These are phyloP conservation scores for Globisporangium mamillatum DNA, from an alignment of 352 stramenopile genomes.

Conservation along the genomic window DNA sequence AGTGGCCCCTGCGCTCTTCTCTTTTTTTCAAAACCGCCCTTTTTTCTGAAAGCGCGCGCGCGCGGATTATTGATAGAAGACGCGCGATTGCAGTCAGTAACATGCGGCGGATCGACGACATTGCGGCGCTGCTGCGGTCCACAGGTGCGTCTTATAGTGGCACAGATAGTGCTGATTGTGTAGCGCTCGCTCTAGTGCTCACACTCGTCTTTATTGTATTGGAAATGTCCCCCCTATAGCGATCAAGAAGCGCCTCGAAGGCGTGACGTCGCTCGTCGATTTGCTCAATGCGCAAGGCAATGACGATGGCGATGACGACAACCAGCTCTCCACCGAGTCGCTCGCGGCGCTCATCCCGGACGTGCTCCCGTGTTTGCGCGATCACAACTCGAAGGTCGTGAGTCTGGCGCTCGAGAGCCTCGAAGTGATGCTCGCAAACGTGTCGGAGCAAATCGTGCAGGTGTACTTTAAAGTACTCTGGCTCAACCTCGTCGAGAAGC, in stretches of 20 bases:
- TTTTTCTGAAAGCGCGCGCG: slow-evolving; percentile 13
- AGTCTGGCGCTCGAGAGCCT: slow-evolving; percentile 63
- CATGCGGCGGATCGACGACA: slow-evolving; percentile 40
- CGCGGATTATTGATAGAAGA: slow-evolving; percentile 10
- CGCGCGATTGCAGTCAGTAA: background rate
- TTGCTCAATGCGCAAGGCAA: slow-evolving; percentile 30
- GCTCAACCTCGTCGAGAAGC: slow-evolving; percentile 60
- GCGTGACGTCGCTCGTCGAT: slow-evolving; percentile 55
- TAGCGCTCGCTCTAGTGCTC: background rate
- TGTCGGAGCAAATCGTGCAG: slow-evolving; percentile 44
- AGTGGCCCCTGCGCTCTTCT: background rate
- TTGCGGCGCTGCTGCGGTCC: slow-evolving; percentile 55
- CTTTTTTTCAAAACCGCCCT: slow-evolving; percentile 12
- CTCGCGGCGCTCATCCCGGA: slow-evolving; percentile 48
- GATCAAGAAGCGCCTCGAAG: slow-evolving; percentile 79
- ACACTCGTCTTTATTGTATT: background rate
- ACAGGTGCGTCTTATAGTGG: slow-evolving; percentile 27
- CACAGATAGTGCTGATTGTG: background rate
- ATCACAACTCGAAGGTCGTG: slow-evolving; percentile 85
- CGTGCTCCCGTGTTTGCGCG: slow-evolving; percentile 66
- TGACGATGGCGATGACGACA: slow-evolving; percentile 8
- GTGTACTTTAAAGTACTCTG: slow-evolving; percentile 65
- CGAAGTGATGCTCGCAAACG: slow-evolving; percentile 43
- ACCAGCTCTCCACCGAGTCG: slow-evolving; percentile 25
- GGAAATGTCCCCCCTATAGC: slow-evolving; percentile 22